Evolutionary conservation across 805 yeast species (phyloP), one percentile per base, ranked within the genome.

Genomic region (Ogataea minuta): DNA sequence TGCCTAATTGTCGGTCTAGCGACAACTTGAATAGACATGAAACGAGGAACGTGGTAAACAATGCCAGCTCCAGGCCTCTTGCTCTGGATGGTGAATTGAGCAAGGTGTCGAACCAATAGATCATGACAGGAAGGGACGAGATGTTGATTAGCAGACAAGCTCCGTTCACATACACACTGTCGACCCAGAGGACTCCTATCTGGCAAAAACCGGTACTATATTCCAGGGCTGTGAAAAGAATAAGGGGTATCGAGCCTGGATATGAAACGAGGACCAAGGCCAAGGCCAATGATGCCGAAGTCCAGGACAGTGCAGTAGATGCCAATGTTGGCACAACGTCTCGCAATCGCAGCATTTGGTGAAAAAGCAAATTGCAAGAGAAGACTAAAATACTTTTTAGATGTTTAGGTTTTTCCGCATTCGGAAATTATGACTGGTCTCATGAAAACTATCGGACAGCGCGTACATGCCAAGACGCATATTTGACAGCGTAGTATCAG

Each of bases 31-130:
- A 21, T n/a, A 39, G 24, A 24, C 46, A 42, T 13, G 48, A 44
- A 3, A 25, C 23, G 7, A 47, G 27, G 23, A 31, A 44, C 7
- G 28, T 14, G 12, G 39, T 26, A 15, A 37, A n/a, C 32, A 37
- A 9, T 12, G 41, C 20, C 5, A 37, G 31, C 31, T 37, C 36
- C 5, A 37, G 9, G 14, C 20, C 8, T 11, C 14, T 19, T 20
- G 28, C 21, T 21, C 21, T 14, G 12, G 36, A 27, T 5, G 25
- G 35, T 8, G 30, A 16, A 4, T 21, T 26, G 15, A 39, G 28
- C 28, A 32, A 16, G 9, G 42, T 39, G 11, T 45, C 44, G 11
- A 50, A 25, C 54, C 54, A 50, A 33, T 47, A 47, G 10, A 48
- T 28, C 7, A 43, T 32, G 6, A 36, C 29, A 2, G 45, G 42